These are phyloP conservation scores for Ogataea thermomethanolica DNA, from an alignment of 805 yeast genomes.

Conservation along the genomic window DNA sequence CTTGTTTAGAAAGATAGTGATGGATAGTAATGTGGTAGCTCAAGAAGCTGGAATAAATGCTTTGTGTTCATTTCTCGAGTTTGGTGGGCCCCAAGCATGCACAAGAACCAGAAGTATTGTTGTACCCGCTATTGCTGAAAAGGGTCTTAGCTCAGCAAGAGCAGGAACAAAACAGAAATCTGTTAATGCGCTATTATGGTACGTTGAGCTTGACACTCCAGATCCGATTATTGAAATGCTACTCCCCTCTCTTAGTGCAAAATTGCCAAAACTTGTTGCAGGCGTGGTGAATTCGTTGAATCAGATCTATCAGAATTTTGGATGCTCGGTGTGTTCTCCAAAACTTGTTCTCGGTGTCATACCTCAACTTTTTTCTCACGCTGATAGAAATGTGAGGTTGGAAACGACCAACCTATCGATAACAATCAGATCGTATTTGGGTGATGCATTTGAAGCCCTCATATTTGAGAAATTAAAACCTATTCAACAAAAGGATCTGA, in stretches of 20 bases:
- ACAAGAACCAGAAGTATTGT: conserved; percentile 40
- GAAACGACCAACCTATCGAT: conserved; percentile 70
- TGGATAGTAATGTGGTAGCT: conserved; percentile 86
- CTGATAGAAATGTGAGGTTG: conserved; percentile 80
- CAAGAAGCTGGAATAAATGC: conserved; percentile 76
- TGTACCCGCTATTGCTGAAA: conserved; percentile 63
- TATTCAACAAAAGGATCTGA: conserved; percentile 83
- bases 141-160: conserved; percentile 73
- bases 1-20: conserved; percentile 52
- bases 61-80: conserved; percentile 50
- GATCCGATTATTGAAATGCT: conserved; percentile 65
- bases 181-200: conserved; percentile 54
- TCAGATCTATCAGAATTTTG: conserved; percentile 57
- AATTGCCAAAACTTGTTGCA: conserved; percentile 75
- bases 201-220: conserved; percentile 65
- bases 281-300: conserved; percentile 57
- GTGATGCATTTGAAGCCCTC: conserved; percentile 53
- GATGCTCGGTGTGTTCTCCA: conserved; percentile 59
- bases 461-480: conserved; percentile 78
- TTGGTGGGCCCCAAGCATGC: conserved; percentile 47
- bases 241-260: conserved; percentile 55
- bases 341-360: conserved; percentile 53
- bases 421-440: conserved; percentile 72
- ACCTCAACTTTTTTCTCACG: conserved; percentile 74
- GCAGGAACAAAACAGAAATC: conserved; percentile 69